Evolutionary conservation across 1,284 basidiomycete species (phyloP), one percentile per base, ranked within the genome.

Genomic region (Pseudozyma pruni): DNA sequence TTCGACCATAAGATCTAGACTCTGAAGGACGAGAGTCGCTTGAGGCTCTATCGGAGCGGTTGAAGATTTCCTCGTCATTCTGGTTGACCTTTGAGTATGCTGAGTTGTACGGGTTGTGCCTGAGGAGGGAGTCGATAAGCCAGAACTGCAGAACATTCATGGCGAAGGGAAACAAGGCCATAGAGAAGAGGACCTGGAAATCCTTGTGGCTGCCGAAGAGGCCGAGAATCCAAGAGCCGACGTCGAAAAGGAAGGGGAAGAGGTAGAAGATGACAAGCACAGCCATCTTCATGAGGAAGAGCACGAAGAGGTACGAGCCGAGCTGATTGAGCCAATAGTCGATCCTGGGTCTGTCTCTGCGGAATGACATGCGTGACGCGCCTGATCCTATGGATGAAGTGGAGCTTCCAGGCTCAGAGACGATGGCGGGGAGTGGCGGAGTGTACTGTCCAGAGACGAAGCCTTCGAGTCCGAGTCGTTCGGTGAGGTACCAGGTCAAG

Each of bases 131-230:
- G 43, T 81, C 80, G 49, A 81, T 77, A 31, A 81, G 69, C 79
- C 79, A 81, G 74, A 81, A 81, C 53, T 79, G 74, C 14, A 81
- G 31, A 10, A 73, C 69, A 54, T 82, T 97, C 93, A 96, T 96
- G 57, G 90, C 86, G 62, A 94, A 89, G 1, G 94, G 94, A 84
- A 96, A 94, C 44, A 97, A 81, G 53, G 93, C 92, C 91, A 97
- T 95, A 32, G 90, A 90, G 75, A 71, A 78, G 39, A 84, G 74
- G 25, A 84, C 79, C 46, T 80, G 79, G 14, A 66, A 43, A 17
- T 70, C 63, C 84, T 88, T 49, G 85, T 85, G 72, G 17, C 68
- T 72, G 47, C 86, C 88, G 23, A 93, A 89, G 89, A 92, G 93
- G 62, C 88, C 87, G 31, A 98, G 85, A 13, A 95, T 83, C 90